These are phyloP conservation scores for Paecilomyces dactylethromorphus DNA, from an alignment of 2,329 filamentous ascomycete species.

Conservation along the genomic window DNA sequence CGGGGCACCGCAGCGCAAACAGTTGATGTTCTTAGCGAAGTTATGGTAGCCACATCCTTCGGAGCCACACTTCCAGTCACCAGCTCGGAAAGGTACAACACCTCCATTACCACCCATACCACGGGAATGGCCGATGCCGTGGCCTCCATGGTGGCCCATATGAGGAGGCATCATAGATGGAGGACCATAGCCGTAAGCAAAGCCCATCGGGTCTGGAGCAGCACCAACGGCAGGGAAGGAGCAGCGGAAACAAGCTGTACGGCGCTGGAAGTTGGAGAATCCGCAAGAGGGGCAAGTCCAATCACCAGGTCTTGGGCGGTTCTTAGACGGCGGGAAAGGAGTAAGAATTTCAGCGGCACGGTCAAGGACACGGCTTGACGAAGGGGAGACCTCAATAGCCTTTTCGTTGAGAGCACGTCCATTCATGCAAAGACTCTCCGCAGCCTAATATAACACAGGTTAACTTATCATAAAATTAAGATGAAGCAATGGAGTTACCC, in stretches of 20 bases:
- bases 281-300: constrained; percentile 99
- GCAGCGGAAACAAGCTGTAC: constrained; percentile 97
- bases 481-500: constrained; percentile 21
- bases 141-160: constrained; percentile 56
- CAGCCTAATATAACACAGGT: constrained; percentile 59
- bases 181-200: constrained; percentile 53
- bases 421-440: constrained; percentile 98
- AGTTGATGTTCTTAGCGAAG: constrained; percentile 98
- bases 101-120: constrained; percentile 68
- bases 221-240: constrained; percentile 93
- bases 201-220: constrained; percentile 68
- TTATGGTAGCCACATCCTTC: constrained; percentile 98
- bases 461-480: constrained; percentile 1
- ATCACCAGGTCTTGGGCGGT: constrained; percentile 90
- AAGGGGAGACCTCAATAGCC: constrained; percentile 96
- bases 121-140: constrained; percentile 52
- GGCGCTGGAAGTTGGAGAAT: constrained; percentile 98
- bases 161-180: constrained; percentile 77
- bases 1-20: constrained; percentile 89
- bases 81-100: constrained; percentile 92
- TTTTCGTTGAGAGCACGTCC: constrained; percentile 96
- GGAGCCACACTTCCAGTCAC: constrained; percentile 98
- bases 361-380: constrained; percentile 92
- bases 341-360: constrained; percentile 93
- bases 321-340: constrained; percentile 97